Evolutionary conservation across 306 rosid genomes (phyloP).

Genomic region (Lotus japonicus): DNA sequence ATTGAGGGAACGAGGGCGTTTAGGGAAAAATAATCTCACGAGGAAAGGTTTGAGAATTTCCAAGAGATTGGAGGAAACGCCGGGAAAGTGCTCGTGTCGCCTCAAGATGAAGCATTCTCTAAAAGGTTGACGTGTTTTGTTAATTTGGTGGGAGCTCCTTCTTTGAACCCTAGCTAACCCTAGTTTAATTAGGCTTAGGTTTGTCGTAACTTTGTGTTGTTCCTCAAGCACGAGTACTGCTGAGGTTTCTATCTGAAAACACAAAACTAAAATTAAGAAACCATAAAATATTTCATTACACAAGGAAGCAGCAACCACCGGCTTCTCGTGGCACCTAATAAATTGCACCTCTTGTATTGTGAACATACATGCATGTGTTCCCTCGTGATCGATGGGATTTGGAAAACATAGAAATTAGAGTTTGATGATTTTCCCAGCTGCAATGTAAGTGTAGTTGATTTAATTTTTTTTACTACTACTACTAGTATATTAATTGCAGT

Average conservation of each 20-base stretch:
- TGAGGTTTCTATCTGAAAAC: background rate
- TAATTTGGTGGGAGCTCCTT: slow-evolving; percentile 19
- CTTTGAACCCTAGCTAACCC: slow-evolving; percentile 22
- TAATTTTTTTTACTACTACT: too few relatives aligned
- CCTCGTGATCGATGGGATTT: slow-evolving; percentile 11
- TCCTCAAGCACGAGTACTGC: slow-evolving; percentile 7
- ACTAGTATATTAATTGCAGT: too few relatives aligned
- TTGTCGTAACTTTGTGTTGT: slow-evolving; percentile 17
- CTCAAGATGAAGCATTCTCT: slow-evolving; percentile 60
- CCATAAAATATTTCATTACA: background rate
- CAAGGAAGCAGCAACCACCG: background rate
- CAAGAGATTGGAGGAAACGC: slow-evolving; percentile 81
- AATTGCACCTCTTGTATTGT: background rate
- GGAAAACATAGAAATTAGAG: slow-evolving; percentile 10
- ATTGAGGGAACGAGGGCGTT: slow-evolving; percentile 27
- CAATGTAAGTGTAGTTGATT: too few relatives aligned
- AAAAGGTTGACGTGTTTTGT: slow-evolving; percentile 35
- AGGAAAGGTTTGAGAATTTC: slow-evolving; percentile 50
- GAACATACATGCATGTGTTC: slow-evolving; percentile 4
- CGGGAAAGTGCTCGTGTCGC: slow-evolving; percentile 99
- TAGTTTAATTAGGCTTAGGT: slow-evolving; percentile 22
- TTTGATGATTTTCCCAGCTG: background rate
- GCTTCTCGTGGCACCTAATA: background rate
- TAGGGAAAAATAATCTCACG: slow-evolving; percentile 40
- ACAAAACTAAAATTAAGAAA: background rate